These are phyloP conservation scores for Penicillium canariense DNA, from an alignment of 495 filamentous ascomycete species.

Conservation along the genomic window DNA sequence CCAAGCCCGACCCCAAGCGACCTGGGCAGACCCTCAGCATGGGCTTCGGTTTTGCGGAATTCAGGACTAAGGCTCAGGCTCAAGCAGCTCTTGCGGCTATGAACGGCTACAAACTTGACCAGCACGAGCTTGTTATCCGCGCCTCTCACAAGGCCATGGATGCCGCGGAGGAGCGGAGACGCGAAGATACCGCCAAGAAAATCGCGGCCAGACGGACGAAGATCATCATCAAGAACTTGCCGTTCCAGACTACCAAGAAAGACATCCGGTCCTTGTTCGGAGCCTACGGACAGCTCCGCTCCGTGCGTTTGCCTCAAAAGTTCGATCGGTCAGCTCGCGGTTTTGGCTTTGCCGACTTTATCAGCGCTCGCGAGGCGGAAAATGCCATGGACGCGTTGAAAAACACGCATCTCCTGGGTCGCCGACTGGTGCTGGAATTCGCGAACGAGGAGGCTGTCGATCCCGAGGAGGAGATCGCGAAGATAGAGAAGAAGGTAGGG, in stretches of 20 bases:
- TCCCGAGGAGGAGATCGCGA: conserved; percentile 91
- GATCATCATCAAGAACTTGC: conserved; percentile 97
- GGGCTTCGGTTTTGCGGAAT: conserved; percentile 96
- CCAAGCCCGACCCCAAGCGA: conserved; percentile 80
- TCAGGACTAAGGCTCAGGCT: conserved; percentile 71
- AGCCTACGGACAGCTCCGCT: conserved; percentile 85
- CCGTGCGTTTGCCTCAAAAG: conserved; percentile 91
- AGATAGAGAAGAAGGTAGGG: conserved; percentile 92
- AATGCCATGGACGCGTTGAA: conserved; percentile 87
- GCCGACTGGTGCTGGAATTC: conserved; percentile 85
- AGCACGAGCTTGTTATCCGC: conserved; percentile 79
- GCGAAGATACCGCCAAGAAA: conserved; percentile 78
- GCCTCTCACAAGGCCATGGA: conserved; percentile 81
- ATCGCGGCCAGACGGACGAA: conserved; percentile 72
- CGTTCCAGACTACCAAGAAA: conserved; percentile 91
- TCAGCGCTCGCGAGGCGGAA: conserved; percentile 86
- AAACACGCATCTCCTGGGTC: conserved; percentile 90
- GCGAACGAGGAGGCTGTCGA: conserved; percentile 81
- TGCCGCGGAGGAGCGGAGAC: conserved; percentile 79
- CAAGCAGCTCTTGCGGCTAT: conserved; percentile 75
- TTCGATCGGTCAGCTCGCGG: conserved; percentile 83
- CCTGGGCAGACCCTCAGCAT: conserved; percentile 83
- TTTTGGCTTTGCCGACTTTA: conserved; percentile 96
- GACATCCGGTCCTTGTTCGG: conserved; percentile 83
- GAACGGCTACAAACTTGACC: conserved; percentile 81